Conservation (phyloP, 1,284 basidiomycete species). For the Porodaedalea pini region DNA sequence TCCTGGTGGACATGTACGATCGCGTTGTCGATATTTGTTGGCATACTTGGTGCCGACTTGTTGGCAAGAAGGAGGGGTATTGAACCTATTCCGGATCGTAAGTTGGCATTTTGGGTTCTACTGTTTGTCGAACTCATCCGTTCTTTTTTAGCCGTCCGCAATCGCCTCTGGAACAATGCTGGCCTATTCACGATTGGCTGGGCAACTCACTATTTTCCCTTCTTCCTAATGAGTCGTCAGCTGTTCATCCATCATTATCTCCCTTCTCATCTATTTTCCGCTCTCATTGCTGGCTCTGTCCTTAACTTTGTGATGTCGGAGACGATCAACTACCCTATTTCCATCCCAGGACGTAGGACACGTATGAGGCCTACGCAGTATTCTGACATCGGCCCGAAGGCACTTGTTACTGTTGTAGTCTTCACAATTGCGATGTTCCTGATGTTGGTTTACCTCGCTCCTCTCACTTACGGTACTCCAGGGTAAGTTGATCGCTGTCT, state of each 20-base stretch:
- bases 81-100: slow-evolving; percentile 83
- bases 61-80: slow-evolving; percentile 83
- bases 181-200: slow-evolving; percentile 95
- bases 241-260: slow-evolving; percentile 98
- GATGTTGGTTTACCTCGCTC: slow-evolving; percentile 75
- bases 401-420: slow-evolving; percentile 56
- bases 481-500: slow-evolving; percentile 54
- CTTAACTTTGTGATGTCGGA: slow-evolving; percentile 91
- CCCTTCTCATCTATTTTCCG: slow-evolving; percentile 89
- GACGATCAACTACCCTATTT: slow-evolving; percentile 91
- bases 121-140: slow-evolving; percentile 9
- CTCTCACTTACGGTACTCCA: slow-evolving; percentile 89
- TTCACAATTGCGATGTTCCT: slow-evolving; percentile 61
- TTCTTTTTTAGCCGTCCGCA: slow-evolving; percentile 66
- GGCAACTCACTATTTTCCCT: slow-evolving; percentile 95
- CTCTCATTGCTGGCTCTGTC: slow-evolving; percentile 87
- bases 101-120: slow-evolving; percentile 33
- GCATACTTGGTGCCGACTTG: slow-evolving; percentile 86
- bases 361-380: slow-evolving; percentile 58
- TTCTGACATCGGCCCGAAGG: slow-evolving; percentile 71
- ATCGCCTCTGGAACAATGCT: slow-evolving; percentile 90
- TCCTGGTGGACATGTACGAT: slow-evolving; percentile 95
- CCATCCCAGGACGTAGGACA: slow-evolving; percentile 59
- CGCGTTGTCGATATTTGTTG: slow-evolving; percentile 82
- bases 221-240: slow-evolving; percentile 97